Base-by-base conservation (phyloP, 139 green algal genomes). In the Haematococcus lacustris region DNA sequence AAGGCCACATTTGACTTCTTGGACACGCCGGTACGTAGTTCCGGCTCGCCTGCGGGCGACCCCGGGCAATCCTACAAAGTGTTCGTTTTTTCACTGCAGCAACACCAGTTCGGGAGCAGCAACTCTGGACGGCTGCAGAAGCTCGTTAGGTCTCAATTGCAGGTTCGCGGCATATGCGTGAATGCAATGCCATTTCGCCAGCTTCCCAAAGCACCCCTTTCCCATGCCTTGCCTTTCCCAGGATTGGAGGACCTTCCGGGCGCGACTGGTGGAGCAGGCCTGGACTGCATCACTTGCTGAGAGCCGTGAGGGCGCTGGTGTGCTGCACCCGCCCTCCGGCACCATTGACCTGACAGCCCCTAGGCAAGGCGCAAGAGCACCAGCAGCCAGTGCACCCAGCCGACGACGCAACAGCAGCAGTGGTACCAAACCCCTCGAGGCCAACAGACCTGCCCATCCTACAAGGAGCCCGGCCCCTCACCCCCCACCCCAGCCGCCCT, bases 241-340 rank as follows among this genome's bases (percentile, higher is more conserved):
- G 53, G 53, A 64, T 26, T 64, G 53, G 80, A 70, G 80, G 1
- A 51, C 69, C 9, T 81, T 81, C 66, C 70, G 80, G 3, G 80
- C 80, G 0, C 76, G 72, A 33, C 76, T 86, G 0, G 74, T 82
- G 0, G 51, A 57, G 0, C 70, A 76, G 71, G 79, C 34, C 3
- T 73, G 38, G 30, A 3, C 67, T 3, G 57, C 53, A 3, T 7
- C n/a, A n/a, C 26, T 25, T 38, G 34, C 26, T n/a, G 32, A 33
- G 53, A 13, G 34, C 23, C 35, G 7, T 41, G 34, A 37, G 13
- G 66, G 21, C 6, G 13, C 28, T 61, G 30, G 38, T 13, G 5
- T 21, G 9, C 23, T 13, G 26, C 25, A 25, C 13, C 13, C 25
- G 50, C 25, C 51, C 26, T 51, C 43, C 66, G 38, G 25, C 25